Evolutionary conservation across 2,329 filamentous ascomycete genomes (phyloP).

Genomic region (Aspergillus sp.): DNA sequence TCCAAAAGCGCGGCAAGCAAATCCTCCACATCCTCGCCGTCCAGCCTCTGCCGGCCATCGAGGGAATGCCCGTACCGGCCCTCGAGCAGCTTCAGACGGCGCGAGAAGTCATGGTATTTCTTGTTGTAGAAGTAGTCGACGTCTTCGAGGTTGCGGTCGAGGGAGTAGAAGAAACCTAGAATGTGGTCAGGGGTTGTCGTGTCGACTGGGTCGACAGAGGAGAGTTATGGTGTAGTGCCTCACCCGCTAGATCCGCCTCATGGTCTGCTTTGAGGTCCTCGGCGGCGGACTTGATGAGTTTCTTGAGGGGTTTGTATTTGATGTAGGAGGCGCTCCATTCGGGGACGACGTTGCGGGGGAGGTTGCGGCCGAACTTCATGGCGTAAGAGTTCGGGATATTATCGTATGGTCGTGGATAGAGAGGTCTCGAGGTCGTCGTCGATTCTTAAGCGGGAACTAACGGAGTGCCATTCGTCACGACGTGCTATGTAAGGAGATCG

Average conservation of each 20-base stretch:
- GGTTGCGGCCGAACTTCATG: constrained; percentile 48
- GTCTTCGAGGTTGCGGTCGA: constrained; percentile 95
- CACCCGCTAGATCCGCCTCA: constrained; percentile 85
- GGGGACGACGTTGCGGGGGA: constrained; percentile 44
- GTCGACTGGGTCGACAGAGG: background rate
- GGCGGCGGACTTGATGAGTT: constrained; percentile 76
- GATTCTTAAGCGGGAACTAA: too few relatives aligned
- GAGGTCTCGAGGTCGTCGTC: too few relatives aligned
- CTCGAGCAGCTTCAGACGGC: constrained; percentile 77
- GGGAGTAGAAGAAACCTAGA: constrained; percentile 89
- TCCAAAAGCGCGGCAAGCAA: constrained; percentile 85
- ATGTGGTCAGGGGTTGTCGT: constrained; percentile 15
- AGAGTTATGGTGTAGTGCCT: constrained; percentile 29
- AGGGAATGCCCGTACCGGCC: constrained; percentile 75
- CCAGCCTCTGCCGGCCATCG: constrained; percentile 64
- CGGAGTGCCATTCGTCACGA: too few relatives aligned
- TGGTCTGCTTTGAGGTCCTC: constrained; percentile 61
- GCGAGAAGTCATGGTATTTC: constrained; percentile 77
- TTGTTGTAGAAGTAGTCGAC: constrained; percentile 97
- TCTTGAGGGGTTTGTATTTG: constrained; percentile 63
- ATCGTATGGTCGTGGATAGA: background rate
- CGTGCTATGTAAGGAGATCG: too few relatives aligned
- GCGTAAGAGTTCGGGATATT: background rate
- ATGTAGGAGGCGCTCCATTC: constrained; percentile 47
- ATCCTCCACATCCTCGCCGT: constrained; percentile 85